Evolutionary conservation across 1,284 basidiomycete genomes (phyloP).

Genomic region (Filobasidium uniguttulatum): DNA sequence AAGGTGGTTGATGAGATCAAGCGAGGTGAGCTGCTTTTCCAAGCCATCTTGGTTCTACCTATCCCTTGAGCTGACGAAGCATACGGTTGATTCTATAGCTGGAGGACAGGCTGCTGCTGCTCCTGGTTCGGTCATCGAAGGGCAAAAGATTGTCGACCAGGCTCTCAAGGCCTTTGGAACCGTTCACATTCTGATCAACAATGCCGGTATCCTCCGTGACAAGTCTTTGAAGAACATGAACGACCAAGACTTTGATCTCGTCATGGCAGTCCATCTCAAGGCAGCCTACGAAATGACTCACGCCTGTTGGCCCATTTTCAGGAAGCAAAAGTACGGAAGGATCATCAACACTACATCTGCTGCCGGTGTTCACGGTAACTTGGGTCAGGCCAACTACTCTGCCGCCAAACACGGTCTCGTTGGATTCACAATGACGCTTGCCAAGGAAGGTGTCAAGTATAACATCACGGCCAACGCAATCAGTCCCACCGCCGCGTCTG

Average conservation of each 20-base stretch:
- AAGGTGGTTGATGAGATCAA: conserved; percentile 84
- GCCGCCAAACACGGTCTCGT: conserved; percentile 48
- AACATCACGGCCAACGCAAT: conserved; percentile 77
- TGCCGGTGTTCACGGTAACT: conserved; percentile 55
- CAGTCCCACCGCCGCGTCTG: conserved; percentile 83
- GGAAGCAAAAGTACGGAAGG: conserved; percentile 81
- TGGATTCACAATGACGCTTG: conserved; percentile 82
- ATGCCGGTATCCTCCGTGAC: conserved; percentile 83
- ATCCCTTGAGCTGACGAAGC: conserved; percentile 13
- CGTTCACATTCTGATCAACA: conserved; percentile 80
- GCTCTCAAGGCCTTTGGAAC: conserved; percentile 77
- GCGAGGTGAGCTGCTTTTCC: conserved; percentile 48
- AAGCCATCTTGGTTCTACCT: background rate
- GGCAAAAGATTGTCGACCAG: conserved; percentile 67
- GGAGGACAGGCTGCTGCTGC: conserved; percentile 79
- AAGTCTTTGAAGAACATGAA: conserved; percentile 77
- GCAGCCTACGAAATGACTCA: conserved; percentile 91
- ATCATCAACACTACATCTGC: conserved; percentile 80
- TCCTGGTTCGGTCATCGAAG: conserved; percentile 78
- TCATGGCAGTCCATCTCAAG: conserved; percentile 83
- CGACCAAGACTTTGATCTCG: conserved; percentile 70
- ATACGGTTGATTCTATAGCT: conserved; percentile 40
- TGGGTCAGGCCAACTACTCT: conserved; percentile 79
- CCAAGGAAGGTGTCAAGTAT: conserved; percentile 81
- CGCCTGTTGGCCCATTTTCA: conserved; percentile 91